Evolutionary conservation across 495 filamentous ascomycete genomes (phyloP), one percentile per base, ranked within the genome.

Genomic region (Penicillium taxi): DNA sequence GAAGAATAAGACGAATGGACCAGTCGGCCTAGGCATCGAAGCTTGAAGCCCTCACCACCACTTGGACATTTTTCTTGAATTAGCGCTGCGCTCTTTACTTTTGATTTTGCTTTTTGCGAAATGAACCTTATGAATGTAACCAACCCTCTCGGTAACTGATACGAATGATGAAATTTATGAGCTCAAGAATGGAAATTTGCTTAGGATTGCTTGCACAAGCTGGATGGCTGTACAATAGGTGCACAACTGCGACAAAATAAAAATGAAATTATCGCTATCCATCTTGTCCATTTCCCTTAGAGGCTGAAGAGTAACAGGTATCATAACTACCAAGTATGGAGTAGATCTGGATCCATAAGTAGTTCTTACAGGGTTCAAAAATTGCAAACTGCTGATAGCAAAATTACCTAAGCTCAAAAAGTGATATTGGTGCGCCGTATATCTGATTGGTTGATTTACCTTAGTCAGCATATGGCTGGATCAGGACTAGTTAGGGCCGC

Each of bases 11-110:
- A 63, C 72, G 35, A 70, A 59, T 31, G 61, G 66, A 9, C 59
- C 58, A 28, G 71, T 84, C 34, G 81, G 81, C 12, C 62, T 86
- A 45, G 82, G 82, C 27, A 84, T 84, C 47, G 56, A 63, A 24
- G 53, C 56, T 31, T 72, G 59, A 59, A 26, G 53, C 55, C 30
- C 68, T 15, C 39, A 19, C 23, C 46, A 30, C 41, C 46, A 36
- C 35, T 29, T 41, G 42, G 37, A 51, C 42, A 46, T 20, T 50
- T 51, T 42, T 56, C 37, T 53, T 48, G 53, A 54, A 39, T 44
- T 47, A 49, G 42, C 42, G 42, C 26, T 58, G 36, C 25, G 38
- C 32, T 23, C 35, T 44, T 14, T n/a, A 22, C 19, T 26, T 43
- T 32, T 27, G 27, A 25, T 30, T 38, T 37, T 35, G 37, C 41